Base-by-base conservation (phyloP, 345 rosid genomes). In the Pelargonium nanum region DNA sequence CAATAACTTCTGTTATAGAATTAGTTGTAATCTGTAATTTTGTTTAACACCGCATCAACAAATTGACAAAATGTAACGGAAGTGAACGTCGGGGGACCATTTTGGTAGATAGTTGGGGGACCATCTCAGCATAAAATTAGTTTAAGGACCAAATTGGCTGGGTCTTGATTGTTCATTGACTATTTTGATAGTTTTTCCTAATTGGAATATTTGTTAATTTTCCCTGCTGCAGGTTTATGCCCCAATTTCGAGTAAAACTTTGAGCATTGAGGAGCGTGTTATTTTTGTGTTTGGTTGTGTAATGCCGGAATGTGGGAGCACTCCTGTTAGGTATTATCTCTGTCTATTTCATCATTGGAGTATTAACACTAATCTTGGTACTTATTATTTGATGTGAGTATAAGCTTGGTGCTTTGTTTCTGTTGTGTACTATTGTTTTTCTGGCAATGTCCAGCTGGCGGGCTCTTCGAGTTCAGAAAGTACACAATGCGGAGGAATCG, bases 381-480 rank as follows among this genome's bases (percentile, higher is more conserved):
- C n/a, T n/a, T 8, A 17, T 44, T 1, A 54, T 48, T 24, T 28
- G 8, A 10, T 62, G 25, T 24, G 19, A 22, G 40, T 1, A 23
- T 5, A 5, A 28, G 53, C 2, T 12, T 40, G 48, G 48, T 40
- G 9, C 48, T 40, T 23, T 62, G n/a, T 13, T 22, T 32, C 40
- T 23, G 53, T 24, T 58, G 40, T 22, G 16, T 44, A 3, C 3
- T 51, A 2, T 12, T 50, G 13, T 34, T 20, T 73, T 0, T 59
- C 54, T 58, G 19, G 22, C 22, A 28, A 59, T 21, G 34, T 52
- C 65, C 67, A 93, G 99, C 60, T 93, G 96, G 97, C 87, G 85
- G 70, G 97, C 89, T 65, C 70, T 87, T 76, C 88, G 94, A 55
- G 52, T 87, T 73, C 90, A 80, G 70, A 87, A 76, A 75, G 44